These are phyloP conservation scores for Verticillium zaregamsianum DNA, from an alignment of 2,329 filamentous ascomycete genomes.

Conservation along the genomic window DNA sequence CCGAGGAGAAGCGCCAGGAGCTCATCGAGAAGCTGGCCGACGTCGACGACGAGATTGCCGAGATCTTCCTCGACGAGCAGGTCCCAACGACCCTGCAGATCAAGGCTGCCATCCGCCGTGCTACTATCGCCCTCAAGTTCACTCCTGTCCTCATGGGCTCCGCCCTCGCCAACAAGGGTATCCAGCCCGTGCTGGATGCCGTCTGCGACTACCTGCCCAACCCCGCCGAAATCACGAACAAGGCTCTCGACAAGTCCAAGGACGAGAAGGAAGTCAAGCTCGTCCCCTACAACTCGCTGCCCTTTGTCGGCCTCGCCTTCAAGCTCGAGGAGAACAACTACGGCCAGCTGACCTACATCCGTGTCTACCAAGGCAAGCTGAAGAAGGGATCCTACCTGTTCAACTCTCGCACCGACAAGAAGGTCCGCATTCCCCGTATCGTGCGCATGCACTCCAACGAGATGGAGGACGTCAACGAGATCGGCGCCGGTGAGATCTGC, in stretches of 20 bases:
- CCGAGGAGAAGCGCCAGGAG: conserved; percentile 74
- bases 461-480: conserved; percentile 93
- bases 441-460: conserved; percentile 99
- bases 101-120: conserved; percentile 84
- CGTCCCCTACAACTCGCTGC: conserved; percentile 87
- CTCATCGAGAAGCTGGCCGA: conserved; percentile 95
- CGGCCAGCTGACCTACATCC: conserved; percentile 95
- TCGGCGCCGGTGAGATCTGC: conserved; percentile 96
- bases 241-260: conserved; percentile 79
- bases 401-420: conserved; percentile 93
- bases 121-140: conserved; percentile 87
- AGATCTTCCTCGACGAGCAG: conserved; percentile 85
- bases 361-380: conserved; percentile 91
- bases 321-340: conserved; percentile 99
- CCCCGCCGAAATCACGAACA: conserved; percentile 82
- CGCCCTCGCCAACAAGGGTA: conserved; percentile 87
- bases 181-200: conserved; percentile 95
- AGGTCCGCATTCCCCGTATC: conserved; percentile 93
- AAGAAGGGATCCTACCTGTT: conserved; percentile 86
- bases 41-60: conserved; percentile 96
- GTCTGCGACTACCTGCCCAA: conserved; percentile 96
- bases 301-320: conserved; percentile 94
- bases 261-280: conserved; percentile 79
- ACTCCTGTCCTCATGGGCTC: conserved; percentile 95
- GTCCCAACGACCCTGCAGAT: conserved; percentile 78